These are phyloP conservation scores for Yamadazyma sp. DNA, from an alignment of 805 yeast genomes.

Conservation along the genomic window DNA sequence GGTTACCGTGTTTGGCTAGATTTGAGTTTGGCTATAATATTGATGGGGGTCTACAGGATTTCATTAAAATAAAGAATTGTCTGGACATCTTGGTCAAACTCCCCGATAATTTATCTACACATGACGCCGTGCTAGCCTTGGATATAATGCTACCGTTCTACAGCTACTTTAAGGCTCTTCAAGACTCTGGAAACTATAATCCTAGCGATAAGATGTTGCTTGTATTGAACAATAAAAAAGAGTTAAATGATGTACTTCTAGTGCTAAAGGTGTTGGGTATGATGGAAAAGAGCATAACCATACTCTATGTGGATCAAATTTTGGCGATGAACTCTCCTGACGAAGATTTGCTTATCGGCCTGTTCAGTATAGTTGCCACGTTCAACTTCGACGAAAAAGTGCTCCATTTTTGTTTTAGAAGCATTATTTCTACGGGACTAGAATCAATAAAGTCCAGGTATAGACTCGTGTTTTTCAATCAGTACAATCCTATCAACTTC, in stretches of 20 bases:
- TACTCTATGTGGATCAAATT: constrained; percentile 17
- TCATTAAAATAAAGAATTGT: constrained; percentile 24
- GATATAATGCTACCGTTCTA: constrained; percentile 39
- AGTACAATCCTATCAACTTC: constrained; percentile 11
- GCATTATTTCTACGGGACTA: constrained; percentile 26
- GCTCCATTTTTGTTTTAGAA: constrained; percentile 21
- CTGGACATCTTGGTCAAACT: constrained; percentile 23
- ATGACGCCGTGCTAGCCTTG: constrained; percentile 35
- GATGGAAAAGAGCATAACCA: constrained; percentile 14
- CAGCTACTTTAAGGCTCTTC: constrained; percentile 20
- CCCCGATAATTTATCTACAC: constrained; percentile 32
- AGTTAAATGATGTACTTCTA: constrained; percentile 39
- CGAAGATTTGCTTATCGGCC: constrained; percentile 12
- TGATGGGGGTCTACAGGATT: constrained; percentile 44
- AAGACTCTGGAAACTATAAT: constrained; percentile 1
- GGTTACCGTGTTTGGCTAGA: constrained; percentile 22
- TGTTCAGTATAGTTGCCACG: constrained; percentile 22
- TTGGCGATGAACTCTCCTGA: constrained; percentile 13
- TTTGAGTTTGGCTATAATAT: constrained; percentile 33
- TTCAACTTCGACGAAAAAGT: constrained; percentile 19
- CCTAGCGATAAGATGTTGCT: constrained; percentile 22
- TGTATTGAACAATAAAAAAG: constrained; percentile 28
- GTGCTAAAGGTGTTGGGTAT: constrained; percentile 29
- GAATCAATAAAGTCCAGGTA: constrained; percentile 27
- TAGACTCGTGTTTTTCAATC: constrained; percentile 19